These are phyloP conservation scores for Pythium insidiosum DNA, from an alignment of 352 stramenopile species.

Conservation along the genomic window DNA sequence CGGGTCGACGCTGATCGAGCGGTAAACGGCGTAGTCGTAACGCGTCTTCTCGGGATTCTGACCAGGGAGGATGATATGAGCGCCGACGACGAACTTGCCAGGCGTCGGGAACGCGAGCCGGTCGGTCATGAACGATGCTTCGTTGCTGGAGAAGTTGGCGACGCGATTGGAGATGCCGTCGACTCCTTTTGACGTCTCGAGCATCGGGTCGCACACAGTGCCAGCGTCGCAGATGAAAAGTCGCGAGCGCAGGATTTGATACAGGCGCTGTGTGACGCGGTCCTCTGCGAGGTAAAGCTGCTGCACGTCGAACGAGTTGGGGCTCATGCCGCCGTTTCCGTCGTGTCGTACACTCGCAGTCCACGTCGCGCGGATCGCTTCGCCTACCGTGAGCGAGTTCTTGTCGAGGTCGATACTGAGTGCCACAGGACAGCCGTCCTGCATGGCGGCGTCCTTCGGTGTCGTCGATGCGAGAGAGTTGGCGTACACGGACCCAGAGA, in stretches of 20 bases:
- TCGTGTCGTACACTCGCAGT: slow-evolving; percentile 43
- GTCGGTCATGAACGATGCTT: slow-evolving; percentile 39
- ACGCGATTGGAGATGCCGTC: slow-evolving; percentile 41
- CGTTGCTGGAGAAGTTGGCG: slow-evolving; percentile 42
- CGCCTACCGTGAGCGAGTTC: slow-evolving; percentile 38
- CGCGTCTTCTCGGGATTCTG: slow-evolving; percentile 25
- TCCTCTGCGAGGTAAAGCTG: slow-evolving; percentile 36
- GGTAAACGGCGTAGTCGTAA: slow-evolving; percentile 55
- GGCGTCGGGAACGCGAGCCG: slow-evolving; percentile 40
- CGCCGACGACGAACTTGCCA: slow-evolving; percentile 45
- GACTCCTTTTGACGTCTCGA: slow-evolving; percentile 23
- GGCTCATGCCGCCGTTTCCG: slow-evolving; percentile 18
- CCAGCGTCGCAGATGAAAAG: slow-evolving; percentile 33
- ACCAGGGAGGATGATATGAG: slow-evolving; percentile 55
- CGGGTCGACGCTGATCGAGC: slow-evolving; percentile 34
- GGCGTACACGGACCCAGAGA: slow-evolving; percentile 11
- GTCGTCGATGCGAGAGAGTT: slow-evolving; percentile 8
- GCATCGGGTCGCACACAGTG: slow-evolving; percentile 49
- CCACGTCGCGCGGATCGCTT: slow-evolving; percentile 56
- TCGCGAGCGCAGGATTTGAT: slow-evolving; percentile 44
- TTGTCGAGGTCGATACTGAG: slow-evolving; percentile 36
- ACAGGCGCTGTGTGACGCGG: slow-evolving; percentile 39
- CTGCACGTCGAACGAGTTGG: slow-evolving; percentile 39
- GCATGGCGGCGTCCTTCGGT: not conserved
- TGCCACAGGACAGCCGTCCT: slow-evolving; percentile 36